Base-by-base conservation (phyloP, 2,329 filamentous ascomycete genomes). In the Mycogone perniciosa region DNA sequence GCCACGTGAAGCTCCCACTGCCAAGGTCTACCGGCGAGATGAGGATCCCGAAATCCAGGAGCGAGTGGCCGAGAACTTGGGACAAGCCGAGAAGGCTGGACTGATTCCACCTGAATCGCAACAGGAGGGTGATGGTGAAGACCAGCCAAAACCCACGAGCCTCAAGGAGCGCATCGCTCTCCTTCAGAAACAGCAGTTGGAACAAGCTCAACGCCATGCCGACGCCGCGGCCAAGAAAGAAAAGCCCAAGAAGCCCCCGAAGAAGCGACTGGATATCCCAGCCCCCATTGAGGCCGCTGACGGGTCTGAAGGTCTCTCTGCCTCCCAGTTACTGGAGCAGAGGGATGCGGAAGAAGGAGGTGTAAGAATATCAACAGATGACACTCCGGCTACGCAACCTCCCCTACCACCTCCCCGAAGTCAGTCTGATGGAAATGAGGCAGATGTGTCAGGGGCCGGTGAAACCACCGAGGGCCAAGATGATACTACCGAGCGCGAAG, bases 131-230 rank as follows among this genome's bases (percentile, higher is more conserved):
- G 82, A 76, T 11, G 81, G 74, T 5, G 89, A 93, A 50, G 88
- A 95, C 40, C 84, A 88, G 60, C 91, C 92, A 1, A 96, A 97
- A 70, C 89, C 91, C 27, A 88, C 89, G 50, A 96, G 88, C 59
- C 69, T 99, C 55, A 99, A 97, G 69, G 93, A 99, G 67, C 82
- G 93, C 55, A 96, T 99, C 71, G 93, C 93, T 30, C 74, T 96
- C 47, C 75, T 99, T 11, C 93, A 99, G 67, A 92, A 88, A 65
- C 90, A 97, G 67, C 93, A 99, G 68, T 75, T 89, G 65, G 93
- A 97, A 64, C 89, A 93, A 64, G 89, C 91, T 5, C 79, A 86
- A 56, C 79, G 91, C 47, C 87, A 92, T 68, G 87, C 88, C 6
- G 89, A 93, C 35, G 81, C 85, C 11, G 77, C 77, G 20, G 76